phyloP scores from a whole-genome alignment of 352 stramenopile species.

The Globisporangium splendens region DNA sequence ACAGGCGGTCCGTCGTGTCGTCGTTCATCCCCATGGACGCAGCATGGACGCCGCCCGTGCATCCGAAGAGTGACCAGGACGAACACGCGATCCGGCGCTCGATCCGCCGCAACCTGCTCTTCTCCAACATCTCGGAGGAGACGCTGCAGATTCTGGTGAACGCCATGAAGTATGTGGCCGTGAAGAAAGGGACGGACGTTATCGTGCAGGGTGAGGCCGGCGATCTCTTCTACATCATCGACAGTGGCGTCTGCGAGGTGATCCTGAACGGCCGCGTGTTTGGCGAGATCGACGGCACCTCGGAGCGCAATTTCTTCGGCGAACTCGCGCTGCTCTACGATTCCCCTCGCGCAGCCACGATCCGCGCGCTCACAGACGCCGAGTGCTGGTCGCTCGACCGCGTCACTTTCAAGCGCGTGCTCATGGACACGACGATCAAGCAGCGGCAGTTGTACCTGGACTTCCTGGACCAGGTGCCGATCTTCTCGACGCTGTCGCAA shows the following conservation, averaged over 20 bases:
- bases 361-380: slow-evolving; percentile 55
- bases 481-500: slow-evolving; percentile 66
- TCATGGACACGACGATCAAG: slow-evolving; percentile 69
- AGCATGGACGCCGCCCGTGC: slow-evolving; percentile 48
- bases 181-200: slow-evolving; percentile 41
- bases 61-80: slow-evolving; percentile 50
- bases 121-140: slow-evolving; percentile 62
- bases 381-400: slow-evolving; percentile 89
- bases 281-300: slow-evolving; percentile 54
- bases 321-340: slow-evolving; percentile 94
- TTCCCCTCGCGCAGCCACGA: slow-evolving; percentile 83
- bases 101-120: slow-evolving; percentile 61
- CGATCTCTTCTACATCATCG: slow-evolving; percentile 91
- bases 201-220: slow-evolving; percentile 76
- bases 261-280: slow-evolving; percentile 55
- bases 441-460: slow-evolving; percentile 54
- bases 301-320: slow-evolving; percentile 79
- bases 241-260: slow-evolving; percentile 81
- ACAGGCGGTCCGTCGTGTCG: slow-evolving; percentile 56
- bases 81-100: slow-evolving; percentile 50
- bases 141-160: slow-evolving; percentile 62
- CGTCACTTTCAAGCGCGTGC: slow-evolving; percentile 64
- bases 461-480: slow-evolving; percentile 63
- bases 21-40: slow-evolving; percentile 45
- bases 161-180: slow-evolving; percentile 63